These are phyloP conservation scores for Calcarisporium arbuscula DNA, from an alignment of 2,329 filamentous ascomycete genomes.

Conservation along the genomic window DNA sequence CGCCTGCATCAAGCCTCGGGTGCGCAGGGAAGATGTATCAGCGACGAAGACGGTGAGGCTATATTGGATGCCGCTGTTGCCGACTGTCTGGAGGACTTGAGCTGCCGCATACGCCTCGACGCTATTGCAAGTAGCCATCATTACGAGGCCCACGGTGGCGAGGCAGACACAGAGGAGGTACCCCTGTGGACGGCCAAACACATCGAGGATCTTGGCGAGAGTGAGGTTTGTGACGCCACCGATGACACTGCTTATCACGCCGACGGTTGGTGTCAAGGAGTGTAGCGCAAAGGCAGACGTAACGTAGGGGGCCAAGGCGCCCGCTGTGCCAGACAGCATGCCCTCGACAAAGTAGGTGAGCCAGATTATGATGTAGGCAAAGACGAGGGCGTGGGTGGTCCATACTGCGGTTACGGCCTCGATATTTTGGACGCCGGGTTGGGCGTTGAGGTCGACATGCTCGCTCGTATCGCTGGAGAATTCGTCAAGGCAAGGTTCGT, in stretches of 20 bases:
- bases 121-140: slow-evolving; percentile 51
- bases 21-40: slow-evolving; percentile 55
- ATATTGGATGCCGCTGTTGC: too few species aligned
- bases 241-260: too few species aligned
- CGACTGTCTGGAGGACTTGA: slow-evolving; percentile 55
- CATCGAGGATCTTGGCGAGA: slow-evolving; percentile 54
- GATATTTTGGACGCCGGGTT: slow-evolving; percentile 25
- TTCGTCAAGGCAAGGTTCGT: too few species aligned
- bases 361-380: slow-evolving; percentile 32
- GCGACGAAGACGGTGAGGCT: too few species aligned
- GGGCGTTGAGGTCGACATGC: slow-evolving; percentile 1
- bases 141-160: slow-evolving; percentile 41
- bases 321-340: slow-evolving; percentile 7
- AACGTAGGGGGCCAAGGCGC: slow-evolving; percentile 32
- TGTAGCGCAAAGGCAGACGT: slow-evolving; percentile 38
- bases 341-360: slow-evolving; percentile 37
- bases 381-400: slow-evolving; percentile 27
- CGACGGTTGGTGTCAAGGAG: slow-evolving; percentile 39
- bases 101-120: slow-evolving; percentile 39
- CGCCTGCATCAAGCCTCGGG: slow-evolving; percentile 49
- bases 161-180: slow-evolving; percentile 47
- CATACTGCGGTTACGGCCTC: slow-evolving; percentile 32
- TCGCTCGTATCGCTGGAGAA: too few species aligned
- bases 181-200: slow-evolving; percentile 57
- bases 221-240: slow-evolving; percentile 51